Percentiles rank a stretch among this genome's conserved stretches.
Evolutionary conservation across 306 rosid species (phyloP).

Genomic region (Prunus fruticosa): DNA sequence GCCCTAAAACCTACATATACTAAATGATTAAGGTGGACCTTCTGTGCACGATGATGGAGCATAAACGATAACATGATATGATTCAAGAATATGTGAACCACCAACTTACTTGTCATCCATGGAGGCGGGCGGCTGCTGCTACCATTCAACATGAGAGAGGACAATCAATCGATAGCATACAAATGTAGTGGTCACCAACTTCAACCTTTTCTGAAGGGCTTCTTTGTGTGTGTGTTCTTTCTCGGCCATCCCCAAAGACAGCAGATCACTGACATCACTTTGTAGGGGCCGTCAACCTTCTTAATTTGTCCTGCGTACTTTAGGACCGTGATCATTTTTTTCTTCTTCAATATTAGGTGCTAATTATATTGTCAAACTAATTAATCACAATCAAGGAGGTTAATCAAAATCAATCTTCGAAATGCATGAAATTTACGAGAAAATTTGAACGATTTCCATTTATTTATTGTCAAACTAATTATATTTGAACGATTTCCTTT

Average conservation of each 20-base stretch:
- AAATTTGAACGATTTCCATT: too few species aligned
- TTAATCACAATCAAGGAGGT: neutral
- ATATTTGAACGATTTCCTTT: too few species aligned
- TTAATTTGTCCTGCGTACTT: neutral
- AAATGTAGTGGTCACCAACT: neutral
- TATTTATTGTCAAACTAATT: too few species aligned
- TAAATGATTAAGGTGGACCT: neutral
- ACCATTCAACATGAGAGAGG: neutral
- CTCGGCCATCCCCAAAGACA: neutral
- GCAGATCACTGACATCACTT: neutral
- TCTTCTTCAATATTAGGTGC: too few species aligned
- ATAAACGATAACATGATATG: neutral
- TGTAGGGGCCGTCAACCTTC: neutral
- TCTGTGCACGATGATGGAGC: neutral
- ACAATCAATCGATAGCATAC: neutral
- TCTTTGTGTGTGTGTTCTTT: too few species aligned
- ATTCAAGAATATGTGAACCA: neutral
- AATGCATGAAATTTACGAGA: neutral
- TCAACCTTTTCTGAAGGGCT: neutral
- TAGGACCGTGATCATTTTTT: too few species aligned
- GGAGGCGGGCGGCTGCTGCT: neutral
- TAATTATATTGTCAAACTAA: neutral
- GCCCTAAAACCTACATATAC: too few species aligned
- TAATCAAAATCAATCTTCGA: neutral
- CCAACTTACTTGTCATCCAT: neutral